phyloP scores from a whole-genome alignment of 768 basidiomycete genomes.

The Lactifluus rugatus region DNA sequence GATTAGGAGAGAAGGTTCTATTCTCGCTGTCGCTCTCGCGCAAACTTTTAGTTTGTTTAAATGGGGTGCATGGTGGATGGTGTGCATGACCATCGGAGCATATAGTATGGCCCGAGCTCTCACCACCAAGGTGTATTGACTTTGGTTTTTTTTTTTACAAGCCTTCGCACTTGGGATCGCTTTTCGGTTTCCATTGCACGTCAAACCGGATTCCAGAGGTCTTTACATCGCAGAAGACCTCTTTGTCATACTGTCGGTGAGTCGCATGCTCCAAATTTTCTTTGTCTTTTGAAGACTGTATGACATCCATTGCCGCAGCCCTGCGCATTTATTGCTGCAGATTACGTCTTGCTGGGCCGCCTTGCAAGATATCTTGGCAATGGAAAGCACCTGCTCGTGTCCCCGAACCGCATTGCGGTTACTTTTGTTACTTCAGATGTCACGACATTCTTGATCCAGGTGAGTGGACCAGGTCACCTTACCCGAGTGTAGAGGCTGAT shows the following conservation, averaged over 20 bases:
- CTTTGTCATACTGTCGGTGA: constrained; percentile 49
- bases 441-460: constrained; percentile 58
- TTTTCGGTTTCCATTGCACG: constrained; percentile 45
- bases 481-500: neutral
- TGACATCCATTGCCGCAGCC: constrained; percentile 32
- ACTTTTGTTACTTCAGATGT: constrained; percentile 57
- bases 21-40: neutral
- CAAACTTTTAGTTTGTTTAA: constrained; percentile 10
- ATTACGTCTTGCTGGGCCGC: constrained; percentile 57
- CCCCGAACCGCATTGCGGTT: constrained; percentile 39
- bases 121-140: neutral
- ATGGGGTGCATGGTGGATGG: constrained; percentile 20
- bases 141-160: constrained; percentile 24
- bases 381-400: constrained; percentile 40
- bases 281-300: neutral
- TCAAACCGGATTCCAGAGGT: constrained; percentile 41
- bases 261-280: constrained; percentile 13
- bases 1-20: constrained; percentile 3
- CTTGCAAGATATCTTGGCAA: constrained; percentile 42
- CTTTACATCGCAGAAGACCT: constrained; percentile 50
- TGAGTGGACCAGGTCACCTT: constrained; percentile 15
- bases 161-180: constrained; percentile 50
- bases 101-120: constrained; percentile 33
- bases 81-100: constrained; percentile 47
- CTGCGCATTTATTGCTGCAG: constrained; percentile 64